These are phyloP conservation scores for Sclerotinia minor DNA, from an alignment of 2,329 filamentous ascomycete species.

Conservation along the genomic window DNA sequence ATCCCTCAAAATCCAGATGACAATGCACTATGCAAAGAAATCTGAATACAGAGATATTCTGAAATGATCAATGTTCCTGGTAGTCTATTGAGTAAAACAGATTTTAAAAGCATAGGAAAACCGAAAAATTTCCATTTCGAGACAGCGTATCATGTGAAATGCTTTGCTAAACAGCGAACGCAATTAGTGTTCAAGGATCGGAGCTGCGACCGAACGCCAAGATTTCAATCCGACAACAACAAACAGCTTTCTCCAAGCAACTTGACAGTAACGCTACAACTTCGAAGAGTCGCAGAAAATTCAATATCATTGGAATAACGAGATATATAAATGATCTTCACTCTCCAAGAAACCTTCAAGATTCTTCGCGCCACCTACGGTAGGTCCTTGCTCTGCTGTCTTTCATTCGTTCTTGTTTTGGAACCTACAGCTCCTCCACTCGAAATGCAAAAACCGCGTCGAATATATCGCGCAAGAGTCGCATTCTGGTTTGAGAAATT, in stretches of 20 bases:
- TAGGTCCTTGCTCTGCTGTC: background rate
- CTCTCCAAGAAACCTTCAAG: no score
- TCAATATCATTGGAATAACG: background rate
- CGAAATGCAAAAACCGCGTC: background rate
- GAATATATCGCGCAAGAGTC: background rate
- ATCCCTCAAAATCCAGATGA: background rate
- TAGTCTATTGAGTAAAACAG: no score
- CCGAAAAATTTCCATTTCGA: background rate
- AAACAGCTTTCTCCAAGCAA: background rate
- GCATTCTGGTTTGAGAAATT: background rate
- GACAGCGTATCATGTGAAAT: background rate
- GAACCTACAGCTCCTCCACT: background rate
- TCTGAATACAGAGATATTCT: no score
- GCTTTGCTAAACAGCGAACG: background rate
- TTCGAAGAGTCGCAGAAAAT: background rate
- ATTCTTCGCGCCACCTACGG: background rate
- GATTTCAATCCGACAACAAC: background rate
- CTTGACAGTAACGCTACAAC: background rate
- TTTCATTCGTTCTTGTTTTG: background rate
- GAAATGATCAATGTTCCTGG: no score
- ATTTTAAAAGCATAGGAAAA: background rate
- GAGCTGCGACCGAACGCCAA: background rate
- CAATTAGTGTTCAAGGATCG: background rate
- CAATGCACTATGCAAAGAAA: background rate
- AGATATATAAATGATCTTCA: background rate